Percentiles rank a stretch among this genome's conserved stretches.
These are phyloP conservation scores for Sporisorium graminicola DNA, from an alignment of 1,284 basidiomycete genomes.

Conservation along the genomic window DNA sequence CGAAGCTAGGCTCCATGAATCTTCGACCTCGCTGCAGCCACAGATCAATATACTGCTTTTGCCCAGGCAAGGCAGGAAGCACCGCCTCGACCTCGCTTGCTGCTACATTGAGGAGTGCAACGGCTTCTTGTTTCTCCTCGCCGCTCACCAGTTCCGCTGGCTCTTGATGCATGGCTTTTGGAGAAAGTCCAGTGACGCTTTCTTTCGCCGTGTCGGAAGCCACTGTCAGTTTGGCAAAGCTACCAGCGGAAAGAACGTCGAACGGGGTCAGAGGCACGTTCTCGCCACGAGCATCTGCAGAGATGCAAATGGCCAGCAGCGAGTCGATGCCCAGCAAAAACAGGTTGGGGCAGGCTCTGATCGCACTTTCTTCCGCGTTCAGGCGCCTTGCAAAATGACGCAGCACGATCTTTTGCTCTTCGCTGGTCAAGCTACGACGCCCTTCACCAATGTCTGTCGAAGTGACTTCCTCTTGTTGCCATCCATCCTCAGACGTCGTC, in stretches of 20 bases:
- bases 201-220: not conserved
- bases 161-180: not conserved
- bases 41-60: slow-evolving; percentile 18
- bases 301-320: slow-evolving; percentile 20
- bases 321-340: slow-evolving; percentile 26
- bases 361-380: slow-evolving; percentile 1
- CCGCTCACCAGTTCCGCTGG: not conserved
- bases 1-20: slow-evolving; percentile 22
- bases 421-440: slow-evolving; percentile 8
- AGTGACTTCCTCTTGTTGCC: not conserved
- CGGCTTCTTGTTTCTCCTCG: not conserved
- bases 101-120: not conserved
- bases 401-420: slow-evolving; percentile 19
- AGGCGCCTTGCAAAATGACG: slow-evolving; percentile 12
- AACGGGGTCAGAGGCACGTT: slow-evolving; percentile 12
- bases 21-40: slow-evolving; percentile 23
- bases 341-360: slow-evolving; percentile 14
- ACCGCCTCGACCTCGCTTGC: slow-evolving; percentile 5
- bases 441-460: not conserved
- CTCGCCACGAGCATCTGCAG: slow-evolving; percentile 15
- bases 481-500: no score
- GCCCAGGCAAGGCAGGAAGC: slow-evolving; percentile 15
- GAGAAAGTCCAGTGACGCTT: not conserved
- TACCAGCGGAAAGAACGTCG: slow-evolving; percentile 13
- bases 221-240: slow-evolving; percentile 9